Base-by-base conservation (phyloP, 2,329 filamentous ascomycete species). In the Thelonectria olida region DNA sequence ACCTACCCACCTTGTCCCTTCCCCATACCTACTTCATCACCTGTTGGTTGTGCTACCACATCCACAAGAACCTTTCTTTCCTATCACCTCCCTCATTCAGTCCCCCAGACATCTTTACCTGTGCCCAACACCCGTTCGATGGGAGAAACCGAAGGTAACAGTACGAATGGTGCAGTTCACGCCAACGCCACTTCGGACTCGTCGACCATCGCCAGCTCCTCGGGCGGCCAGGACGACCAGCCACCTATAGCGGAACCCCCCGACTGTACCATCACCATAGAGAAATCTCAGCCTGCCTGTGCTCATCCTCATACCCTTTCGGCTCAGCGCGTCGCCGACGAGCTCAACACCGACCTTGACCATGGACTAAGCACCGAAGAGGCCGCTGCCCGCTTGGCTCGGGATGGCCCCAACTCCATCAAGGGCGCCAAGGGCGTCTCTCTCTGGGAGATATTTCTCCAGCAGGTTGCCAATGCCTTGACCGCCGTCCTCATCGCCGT, bases 401-500 rank as follows among this genome's bases (percentile, higher is more conserved):
- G 84, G 74, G 81, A 91, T 84, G 90, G 90, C 68, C 84, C 85
- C 69, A 93, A 93, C 80, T 85, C 84, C 74, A 86, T 92, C 81
- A 86, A 90, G 78, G 86, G 87, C 78, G 86, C 88, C 81, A 87
- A 89, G 79, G 87, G 88, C 77, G 79, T 90, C 79, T 92, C 90
- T 77, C 73, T 90, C 78, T 91, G 89, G 87, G 86, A 90, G 80
- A 91, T 92, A 80, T 84, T 92, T 79, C 78, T 92, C 79, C 90
- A 89, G 74, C 90, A 92, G 81, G 85, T 92, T 69, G 91, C 90
- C 67, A 92, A 92, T 80, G 91, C 89, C 80, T 81, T 92, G 78
- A 92, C 90, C 66, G 82, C 90, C 74, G 88, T 92, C 64, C 87
- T 93, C 68, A 82, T 93, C 67, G 87, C 92, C 71, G 90, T 91